phyloP scores from a whole-genome alignment of 305 asterid species.

The Fraxinus sp. region DNA sequence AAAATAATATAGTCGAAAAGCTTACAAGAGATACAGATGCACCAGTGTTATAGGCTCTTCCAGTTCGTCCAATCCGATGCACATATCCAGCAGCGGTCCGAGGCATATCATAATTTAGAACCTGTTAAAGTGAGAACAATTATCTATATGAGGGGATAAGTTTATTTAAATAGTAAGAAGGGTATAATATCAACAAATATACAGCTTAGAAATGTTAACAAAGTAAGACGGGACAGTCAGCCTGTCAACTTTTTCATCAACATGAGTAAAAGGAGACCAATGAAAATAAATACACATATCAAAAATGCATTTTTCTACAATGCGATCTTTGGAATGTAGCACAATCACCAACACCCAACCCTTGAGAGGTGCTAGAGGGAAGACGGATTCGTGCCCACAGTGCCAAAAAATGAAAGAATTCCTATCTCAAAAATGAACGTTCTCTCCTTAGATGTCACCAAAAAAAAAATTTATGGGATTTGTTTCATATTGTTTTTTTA shows the following conservation, averaged over 20 bases:
- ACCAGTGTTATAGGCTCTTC: constrained; percentile 87
- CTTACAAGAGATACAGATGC: constrained; percentile 92
- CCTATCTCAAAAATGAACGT: neutral
- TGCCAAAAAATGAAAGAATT: neutral
- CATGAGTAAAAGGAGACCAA: neutral
- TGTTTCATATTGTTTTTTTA: neutral
- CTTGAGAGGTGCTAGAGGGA: neutral
- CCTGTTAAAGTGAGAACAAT: constrained; percentile 41
- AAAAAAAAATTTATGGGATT: neutral
- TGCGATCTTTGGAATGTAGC: neutral
- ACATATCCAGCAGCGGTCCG: constrained; percentile 74
- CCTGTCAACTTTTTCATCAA: neutral
- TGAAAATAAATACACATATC: neutral
- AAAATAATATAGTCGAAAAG: constrained; percentile 21
- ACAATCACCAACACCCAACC: neutral
- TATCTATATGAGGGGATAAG: constrained; percentile 3
- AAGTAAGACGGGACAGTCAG: neutral
- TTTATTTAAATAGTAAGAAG: neutral
- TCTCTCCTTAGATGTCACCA: neutral
- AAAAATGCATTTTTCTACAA: neutral
- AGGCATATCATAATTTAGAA: constrained; percentile 89
- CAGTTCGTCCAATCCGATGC: constrained; percentile 96
- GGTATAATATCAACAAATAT: neutral
- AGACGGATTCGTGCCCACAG: neutral
- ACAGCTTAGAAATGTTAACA: neutral